Conservation (phyloP, 2,329 filamentous ascomycete species). For the Colletotrichum sp. region DNA sequence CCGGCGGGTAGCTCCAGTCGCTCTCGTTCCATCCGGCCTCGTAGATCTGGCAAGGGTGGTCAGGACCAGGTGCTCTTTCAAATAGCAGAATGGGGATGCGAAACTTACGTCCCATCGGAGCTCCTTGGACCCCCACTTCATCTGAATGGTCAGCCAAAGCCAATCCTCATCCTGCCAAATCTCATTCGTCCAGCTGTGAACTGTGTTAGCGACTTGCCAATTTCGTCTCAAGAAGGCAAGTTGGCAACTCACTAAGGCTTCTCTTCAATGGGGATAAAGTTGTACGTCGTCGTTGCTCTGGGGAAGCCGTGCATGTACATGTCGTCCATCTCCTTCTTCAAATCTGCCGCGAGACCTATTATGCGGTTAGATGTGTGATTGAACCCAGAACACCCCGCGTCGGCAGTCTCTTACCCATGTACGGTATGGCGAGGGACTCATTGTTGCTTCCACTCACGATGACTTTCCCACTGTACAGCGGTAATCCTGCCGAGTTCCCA, state of each 20-base stretch:
- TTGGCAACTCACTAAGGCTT: not conserved
- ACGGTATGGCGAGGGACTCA: slow-evolving; percentile 36
- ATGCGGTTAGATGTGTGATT: not conserved
- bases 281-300: not conserved
- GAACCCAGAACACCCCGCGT: rapidly evolving
- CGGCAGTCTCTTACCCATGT: slow-evolving; percentile 26
- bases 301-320: slow-evolving; percentile 22
- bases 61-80: slow-evolving; percentile 31
- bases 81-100: slow-evolving; percentile 28
- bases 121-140: slow-evolving; percentile 24
- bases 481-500: slow-evolving; percentile 31
- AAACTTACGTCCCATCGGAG: slow-evolving; percentile 22
- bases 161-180: slow-evolving; percentile 22
- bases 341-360: slow-evolving; percentile 25
- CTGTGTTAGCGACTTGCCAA: not conserved
- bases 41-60: slow-evolving; percentile 34
- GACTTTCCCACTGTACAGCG: slow-evolving; percentile 38
- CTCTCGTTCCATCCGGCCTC: slow-evolving; percentile 40
- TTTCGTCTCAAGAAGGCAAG: not conserved
- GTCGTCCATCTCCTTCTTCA: slow-evolving; percentile 23
- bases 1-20: slow-evolving; percentile 46
- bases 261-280: not conserved
- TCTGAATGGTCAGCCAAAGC: slow-evolving; percentile 19
- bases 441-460: slow-evolving; percentile 32
- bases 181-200: slow-evolving; percentile 16